Conservation (phyloP, 106 monocot genomes). For the Iris macrosiphon region DNA sequence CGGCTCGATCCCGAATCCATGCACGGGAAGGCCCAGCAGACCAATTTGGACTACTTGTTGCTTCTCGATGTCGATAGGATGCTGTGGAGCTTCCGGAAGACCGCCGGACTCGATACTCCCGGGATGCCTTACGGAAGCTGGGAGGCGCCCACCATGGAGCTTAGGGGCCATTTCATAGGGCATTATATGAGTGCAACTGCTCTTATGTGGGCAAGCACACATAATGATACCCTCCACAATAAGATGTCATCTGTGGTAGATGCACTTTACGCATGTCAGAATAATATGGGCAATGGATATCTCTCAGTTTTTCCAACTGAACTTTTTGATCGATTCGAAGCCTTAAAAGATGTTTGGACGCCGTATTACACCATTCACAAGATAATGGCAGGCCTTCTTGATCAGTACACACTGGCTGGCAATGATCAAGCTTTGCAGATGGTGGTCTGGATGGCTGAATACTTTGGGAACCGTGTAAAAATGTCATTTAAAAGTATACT, state of each 20-base stretch:
- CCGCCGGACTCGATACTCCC: slow-evolving; percentile 51
- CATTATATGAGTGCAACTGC: slow-evolving; percentile 96
- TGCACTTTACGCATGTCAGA: slow-evolving; percentile 74
- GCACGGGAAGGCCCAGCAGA: slow-evolving; percentile 67
- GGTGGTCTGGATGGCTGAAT: slow-evolving; percentile 91
- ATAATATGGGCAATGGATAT: slow-evolving; percentile 81
- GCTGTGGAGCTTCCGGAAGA: slow-evolving; percentile 80
- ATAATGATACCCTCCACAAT: slow-evolving; percentile 47
- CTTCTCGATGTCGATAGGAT: slow-evolving; percentile 67
- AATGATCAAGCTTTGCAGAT: slow-evolving; percentile 60
- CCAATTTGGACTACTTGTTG: slow-evolving; percentile 86
- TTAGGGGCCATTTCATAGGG: slow-evolving; percentile 94
- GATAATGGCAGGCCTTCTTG: slow-evolving; percentile 92
- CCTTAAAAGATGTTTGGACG: slow-evolving; percentile 73
- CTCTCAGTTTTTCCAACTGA: slow-evolving; percentile 89
- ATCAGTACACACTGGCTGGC: slow-evolving; percentile 65
- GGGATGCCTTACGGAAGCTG: slow-evolving; percentile 82
- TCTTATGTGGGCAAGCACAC: slow-evolving; percentile 88
- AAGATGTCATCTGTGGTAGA: slow-evolving; percentile 73
- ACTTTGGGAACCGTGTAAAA: slow-evolving; percentile 84
- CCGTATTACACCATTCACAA: slow-evolving; percentile 99
- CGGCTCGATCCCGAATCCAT: slow-evolving; percentile 64
- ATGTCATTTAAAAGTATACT: slow-evolving; percentile 76
- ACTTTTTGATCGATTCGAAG: slow-evolving; percentile 84
- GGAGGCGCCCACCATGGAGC: slow-evolving; percentile 59